Conservation (phyloP, 345 rosid genomes). For the Pugionium cornutum region DNA sequence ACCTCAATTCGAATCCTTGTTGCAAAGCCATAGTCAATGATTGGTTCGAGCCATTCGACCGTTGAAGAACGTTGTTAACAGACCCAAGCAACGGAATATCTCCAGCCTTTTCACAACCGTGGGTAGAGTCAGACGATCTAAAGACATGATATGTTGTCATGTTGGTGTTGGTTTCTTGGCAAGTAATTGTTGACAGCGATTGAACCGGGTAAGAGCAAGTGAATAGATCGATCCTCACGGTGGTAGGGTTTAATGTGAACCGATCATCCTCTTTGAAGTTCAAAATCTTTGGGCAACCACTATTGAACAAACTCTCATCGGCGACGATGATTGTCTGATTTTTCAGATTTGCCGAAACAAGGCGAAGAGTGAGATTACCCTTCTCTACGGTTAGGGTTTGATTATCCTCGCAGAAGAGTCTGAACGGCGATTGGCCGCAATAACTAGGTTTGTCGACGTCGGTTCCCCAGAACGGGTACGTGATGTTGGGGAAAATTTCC, state of each 20-base stretch:
- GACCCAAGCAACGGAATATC: conserved; percentile 26
- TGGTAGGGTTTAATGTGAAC: neutral
- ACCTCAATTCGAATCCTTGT: conserved; percentile 38
- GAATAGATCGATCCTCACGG: conserved; percentile 39
- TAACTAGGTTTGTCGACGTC: neutral
- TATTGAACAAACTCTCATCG: conserved; percentile 3
- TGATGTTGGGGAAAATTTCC: neutral
- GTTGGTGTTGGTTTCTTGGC: accelerated
- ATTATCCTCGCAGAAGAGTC: conserved; percentile 36
- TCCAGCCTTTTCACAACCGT: neutral
- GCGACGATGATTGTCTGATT: conserved; percentile 28
- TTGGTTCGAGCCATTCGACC: accelerated
- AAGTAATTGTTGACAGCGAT: neutral
- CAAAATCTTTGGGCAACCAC: conserved; percentile 25
- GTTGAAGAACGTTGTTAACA: neutral
- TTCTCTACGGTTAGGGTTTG: neutral
- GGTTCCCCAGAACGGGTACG: conserved; percentile 59
- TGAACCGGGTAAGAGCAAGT: neutral
- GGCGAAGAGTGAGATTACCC: neutral
- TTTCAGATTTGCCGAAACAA: neutral
- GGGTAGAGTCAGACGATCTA: neutral
- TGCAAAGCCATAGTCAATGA: neutral
- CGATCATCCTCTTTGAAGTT: neutral
- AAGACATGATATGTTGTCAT: neutral
- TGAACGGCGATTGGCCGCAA: conserved; percentile 47